A percentile compares a stretch with the other conserved stretches of the same genome.
phyloP scores from a whole-genome alignment of 441 rosid species.

The Erodium trifolium region DNA sequence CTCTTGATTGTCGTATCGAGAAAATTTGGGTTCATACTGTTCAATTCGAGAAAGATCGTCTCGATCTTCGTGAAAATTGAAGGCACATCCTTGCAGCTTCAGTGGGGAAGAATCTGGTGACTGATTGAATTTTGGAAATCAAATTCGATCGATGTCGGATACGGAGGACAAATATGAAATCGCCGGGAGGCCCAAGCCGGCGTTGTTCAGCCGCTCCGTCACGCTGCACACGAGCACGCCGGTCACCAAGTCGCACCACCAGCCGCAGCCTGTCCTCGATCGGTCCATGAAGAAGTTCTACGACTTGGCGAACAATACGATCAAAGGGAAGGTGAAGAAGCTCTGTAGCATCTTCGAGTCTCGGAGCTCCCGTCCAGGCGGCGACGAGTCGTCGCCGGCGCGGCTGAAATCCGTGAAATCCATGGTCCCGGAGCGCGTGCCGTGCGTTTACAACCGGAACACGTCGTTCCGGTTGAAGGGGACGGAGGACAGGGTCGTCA shows the following conservation, averaged over 20 bases:
- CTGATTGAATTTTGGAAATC: neutral
- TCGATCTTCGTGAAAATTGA: neutral
- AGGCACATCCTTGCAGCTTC: neutral
- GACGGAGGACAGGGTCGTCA: conserved; percentile 74
- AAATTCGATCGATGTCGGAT: conserved; percentile 36
- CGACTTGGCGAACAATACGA: conserved; percentile 29
- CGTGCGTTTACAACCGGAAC: neutral
- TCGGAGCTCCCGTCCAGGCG: conserved; percentile 18
- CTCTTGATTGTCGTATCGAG: no score
- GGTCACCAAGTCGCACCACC: conserved; percentile 23
- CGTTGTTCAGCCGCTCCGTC: conserved; percentile 47
- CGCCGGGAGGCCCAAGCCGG: conserved; percentile 29
- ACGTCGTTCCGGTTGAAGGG: conserved; percentile 52
- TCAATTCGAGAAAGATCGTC: neutral
- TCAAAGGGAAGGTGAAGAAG: conserved; percentile 75
- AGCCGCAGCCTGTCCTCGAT: conserved; percentile 32
- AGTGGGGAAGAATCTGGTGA: neutral
- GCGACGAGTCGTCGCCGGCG: conserved; percentile 17
- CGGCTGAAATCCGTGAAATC: conserved; percentile 33
- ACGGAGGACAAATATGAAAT: conserved; percentile 33
- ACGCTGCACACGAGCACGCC: conserved; percentile 40
- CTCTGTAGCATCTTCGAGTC: conserved; percentile 63
- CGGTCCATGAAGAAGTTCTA: conserved; percentile 43
- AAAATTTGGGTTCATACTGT: neutral
- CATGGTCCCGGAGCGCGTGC: conserved; percentile 15